Conservation (phyloP, 768 basidiomycete species). For the Tremella yokohamensis region DNA sequence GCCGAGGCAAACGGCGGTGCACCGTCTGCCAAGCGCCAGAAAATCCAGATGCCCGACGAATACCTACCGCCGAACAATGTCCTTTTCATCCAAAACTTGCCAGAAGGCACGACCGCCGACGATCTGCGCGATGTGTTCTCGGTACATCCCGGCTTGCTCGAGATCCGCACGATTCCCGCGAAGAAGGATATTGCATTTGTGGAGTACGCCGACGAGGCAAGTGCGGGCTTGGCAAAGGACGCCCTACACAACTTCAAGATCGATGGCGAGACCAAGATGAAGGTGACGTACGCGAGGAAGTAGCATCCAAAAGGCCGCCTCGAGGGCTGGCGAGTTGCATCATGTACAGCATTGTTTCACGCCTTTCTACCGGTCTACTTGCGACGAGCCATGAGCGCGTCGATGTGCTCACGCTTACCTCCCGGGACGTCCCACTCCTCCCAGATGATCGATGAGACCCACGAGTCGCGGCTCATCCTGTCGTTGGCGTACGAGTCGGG, state of each 20-base stretch:
- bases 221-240: constrained; percentile 86
- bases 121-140: constrained; percentile 79
- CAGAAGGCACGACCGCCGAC: constrained; percentile 87
- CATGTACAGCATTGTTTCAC: too few relatives aligned
- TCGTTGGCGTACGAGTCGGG: not conserved
- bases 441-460: constrained; percentile 41
- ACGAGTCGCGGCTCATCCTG: constrained; percentile 25
- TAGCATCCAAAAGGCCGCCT: constrained; percentile 10
- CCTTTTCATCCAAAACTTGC: constrained; percentile 94
- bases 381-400: constrained; percentile 33
- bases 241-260: constrained; percentile 96
- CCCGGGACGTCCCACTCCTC: constrained; percentile 41
- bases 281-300: constrained; percentile 58
- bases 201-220: constrained; percentile 89
- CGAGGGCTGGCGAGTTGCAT: too few relatives aligned
- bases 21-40: constrained; percentile 46
- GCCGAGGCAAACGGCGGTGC: constrained; percentile 45
- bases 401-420: constrained; percentile 34
- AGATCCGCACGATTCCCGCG: constrained; percentile 97
- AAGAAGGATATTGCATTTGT: constrained; percentile 98
- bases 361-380: not conserved
- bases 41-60: constrained; percentile 98
- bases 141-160: constrained; percentile 90
- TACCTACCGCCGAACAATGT: constrained; percentile 99
- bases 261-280: constrained; percentile 97